These are phyloP conservation scores for Rutidosis leptorrhynchoides DNA, from an alignment of 129 eudicot genomes.

Conservation along the genomic window DNA sequence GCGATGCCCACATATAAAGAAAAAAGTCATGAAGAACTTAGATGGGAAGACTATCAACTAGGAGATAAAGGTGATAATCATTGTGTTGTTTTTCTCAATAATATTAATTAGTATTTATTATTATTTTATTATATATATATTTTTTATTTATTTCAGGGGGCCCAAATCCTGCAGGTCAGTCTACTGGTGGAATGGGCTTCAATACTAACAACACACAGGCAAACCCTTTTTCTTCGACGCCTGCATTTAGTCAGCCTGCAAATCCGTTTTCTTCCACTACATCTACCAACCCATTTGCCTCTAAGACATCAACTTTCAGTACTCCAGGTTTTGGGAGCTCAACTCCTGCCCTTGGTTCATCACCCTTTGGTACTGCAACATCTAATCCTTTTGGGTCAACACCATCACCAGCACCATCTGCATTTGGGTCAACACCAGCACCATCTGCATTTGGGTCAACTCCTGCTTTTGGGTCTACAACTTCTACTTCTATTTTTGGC, in stretches of 20 bases:
- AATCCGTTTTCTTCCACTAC: conserved; percentile 66
- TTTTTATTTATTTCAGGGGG: conserved; percentile 52
- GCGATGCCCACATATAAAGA: conserved; percentile 91
- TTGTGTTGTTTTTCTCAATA: background rate
- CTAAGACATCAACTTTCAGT: conserved; percentile 51
- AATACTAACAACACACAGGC: conserved; percentile 35
- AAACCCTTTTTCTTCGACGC: conserved; percentile 49
- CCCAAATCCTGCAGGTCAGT: conserved; percentile 75
- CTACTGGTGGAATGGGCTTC: conserved; percentile 57
- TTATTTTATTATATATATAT: no score
- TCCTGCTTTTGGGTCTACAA: background rate
- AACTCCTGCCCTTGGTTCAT: conserved; percentile 56
- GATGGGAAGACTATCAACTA: conserved; percentile 94
- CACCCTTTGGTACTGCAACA: conserved; percentile 54
- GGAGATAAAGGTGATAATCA: conserved; percentile 76
- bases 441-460: conserved; percentile 33
- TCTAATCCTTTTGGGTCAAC: conserved; percentile 66
- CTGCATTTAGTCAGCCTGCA: conserved; percentile 62
- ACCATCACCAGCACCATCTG: conserved; percentile 53
- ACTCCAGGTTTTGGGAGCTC: conserved; percentile 51
- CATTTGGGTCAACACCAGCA: background rate
- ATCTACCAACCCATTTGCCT: conserved; percentile 65
- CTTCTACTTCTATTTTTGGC: background rate
- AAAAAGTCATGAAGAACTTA: conserved; percentile 85
- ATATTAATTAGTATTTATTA: conserved; percentile 4